Conservation (phyloP, 2,329 filamentous ascomycete species). For the Penicillium brasilianum region DNA sequence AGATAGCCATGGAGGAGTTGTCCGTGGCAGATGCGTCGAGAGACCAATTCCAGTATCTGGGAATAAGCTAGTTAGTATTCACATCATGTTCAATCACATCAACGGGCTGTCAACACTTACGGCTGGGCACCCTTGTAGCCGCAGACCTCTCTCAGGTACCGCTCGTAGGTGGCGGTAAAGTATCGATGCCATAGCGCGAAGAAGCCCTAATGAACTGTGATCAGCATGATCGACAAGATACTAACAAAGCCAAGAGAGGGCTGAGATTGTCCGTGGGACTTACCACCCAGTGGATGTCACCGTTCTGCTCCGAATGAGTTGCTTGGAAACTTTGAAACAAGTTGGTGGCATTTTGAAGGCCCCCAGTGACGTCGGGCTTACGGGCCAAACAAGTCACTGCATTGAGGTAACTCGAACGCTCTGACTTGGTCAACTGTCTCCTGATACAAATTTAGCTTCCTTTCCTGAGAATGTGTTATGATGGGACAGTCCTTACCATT, state of each 20-base stretch:
- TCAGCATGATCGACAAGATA: constrained; percentile 13
- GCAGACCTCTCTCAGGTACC: constrained; percentile 48
- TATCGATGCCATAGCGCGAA: constrained; percentile 54
- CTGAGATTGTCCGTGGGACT: not conserved
- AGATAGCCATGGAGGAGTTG: constrained; percentile 21
- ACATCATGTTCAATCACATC: not conserved
- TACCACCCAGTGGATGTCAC: not conserved
- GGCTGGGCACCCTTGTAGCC: constrained; percentile 51
- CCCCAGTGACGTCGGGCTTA: constrained; percentile 15
- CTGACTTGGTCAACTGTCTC: not conserved
- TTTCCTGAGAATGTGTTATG: too few species aligned
- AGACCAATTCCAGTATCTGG: constrained; percentile 43
- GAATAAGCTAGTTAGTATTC: not conserved
- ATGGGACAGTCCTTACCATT: constrained; percentile 19
- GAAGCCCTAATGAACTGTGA: constrained; percentile 20
- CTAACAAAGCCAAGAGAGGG: not conserved
- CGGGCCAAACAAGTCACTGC: constrained; percentile 23
- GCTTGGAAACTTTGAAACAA: constrained; percentile 17
- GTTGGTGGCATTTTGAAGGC: constrained; percentile 17
- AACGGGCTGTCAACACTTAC: constrained; percentile 27
- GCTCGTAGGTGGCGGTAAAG: constrained; percentile 49
- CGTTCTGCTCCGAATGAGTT: not conserved
- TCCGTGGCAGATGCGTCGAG: constrained; percentile 31
- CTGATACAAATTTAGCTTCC: not conserved
- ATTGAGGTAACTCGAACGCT: constrained; percentile 18